Conservation (phyloP, 371 early-diverging fungal species). For the Rhizopus sp. region DNA sequence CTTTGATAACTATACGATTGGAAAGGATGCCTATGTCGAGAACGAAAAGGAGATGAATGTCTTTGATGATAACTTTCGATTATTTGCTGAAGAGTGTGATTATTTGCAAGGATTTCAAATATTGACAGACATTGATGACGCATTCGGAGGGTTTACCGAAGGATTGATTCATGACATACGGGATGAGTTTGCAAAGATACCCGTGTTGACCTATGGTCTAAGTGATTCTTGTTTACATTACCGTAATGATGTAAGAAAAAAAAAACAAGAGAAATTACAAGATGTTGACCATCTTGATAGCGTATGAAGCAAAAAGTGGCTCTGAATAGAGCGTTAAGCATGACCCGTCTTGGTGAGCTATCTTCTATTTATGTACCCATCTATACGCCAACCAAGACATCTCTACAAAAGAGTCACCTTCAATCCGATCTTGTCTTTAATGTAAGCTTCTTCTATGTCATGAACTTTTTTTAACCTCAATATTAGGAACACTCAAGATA, state of each 20-base stretch:
- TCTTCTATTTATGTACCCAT: constrained; percentile 65
- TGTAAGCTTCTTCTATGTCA: constrained; percentile 8
- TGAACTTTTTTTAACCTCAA: neutral
- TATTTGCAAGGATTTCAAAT: constrained; percentile 85
- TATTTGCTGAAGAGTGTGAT: constrained; percentile 87
- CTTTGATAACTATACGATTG: constrained; percentile 74
- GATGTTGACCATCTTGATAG: constrained; percentile 17
- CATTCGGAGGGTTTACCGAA: constrained; percentile 76
- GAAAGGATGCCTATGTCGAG: constrained; percentile 66
- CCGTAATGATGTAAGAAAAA: constrained; percentile 34
- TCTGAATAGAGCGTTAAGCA: constrained; percentile 53
- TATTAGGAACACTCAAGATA: constrained; percentile 49
- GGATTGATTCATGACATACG: constrained; percentile 64
- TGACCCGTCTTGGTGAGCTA: constrained; percentile 47
- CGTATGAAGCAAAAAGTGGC: constrained; percentile 36
- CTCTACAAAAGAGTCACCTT: constrained; percentile 28
- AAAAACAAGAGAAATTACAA: neutral
- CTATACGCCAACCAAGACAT: constrained; percentile 32
- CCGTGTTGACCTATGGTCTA: constrained; percentile 69
- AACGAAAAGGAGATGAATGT: constrained; percentile 63
- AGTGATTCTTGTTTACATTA: constrained; percentile 25
- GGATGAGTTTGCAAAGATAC: constrained; percentile 79
- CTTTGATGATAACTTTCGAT: constrained; percentile 78
- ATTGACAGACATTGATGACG: constrained; percentile 70
- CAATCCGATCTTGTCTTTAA: constrained; percentile 30